Percentiles rank a stretch among this genome's conserved stretches.
Conservation (phyloP, 768 basidiomycete genomes). For the Panaeolus papilionaceus region DNA sequence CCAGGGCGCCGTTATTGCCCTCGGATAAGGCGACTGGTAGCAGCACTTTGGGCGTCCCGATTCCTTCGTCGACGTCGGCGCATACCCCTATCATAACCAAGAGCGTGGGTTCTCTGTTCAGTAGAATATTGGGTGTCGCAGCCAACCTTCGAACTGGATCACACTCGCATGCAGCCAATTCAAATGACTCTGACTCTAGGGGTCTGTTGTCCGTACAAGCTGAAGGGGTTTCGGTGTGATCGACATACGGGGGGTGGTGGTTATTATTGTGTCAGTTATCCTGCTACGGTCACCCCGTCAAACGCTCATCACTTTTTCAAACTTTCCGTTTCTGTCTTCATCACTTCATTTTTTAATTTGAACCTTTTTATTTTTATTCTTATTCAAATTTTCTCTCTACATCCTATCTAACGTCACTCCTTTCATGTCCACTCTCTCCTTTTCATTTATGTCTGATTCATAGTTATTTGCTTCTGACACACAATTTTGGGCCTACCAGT, state of each 20-base stretch:
- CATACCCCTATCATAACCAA: constrained; percentile 19
- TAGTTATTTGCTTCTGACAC: constrained; percentile 4
- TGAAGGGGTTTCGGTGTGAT: not conserved
- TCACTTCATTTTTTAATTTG: not conserved
- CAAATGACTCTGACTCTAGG: not conserved
- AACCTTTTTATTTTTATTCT: not conserved
- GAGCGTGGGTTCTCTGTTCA: constrained; percentile 61
- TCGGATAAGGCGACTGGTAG: constrained; percentile 9
- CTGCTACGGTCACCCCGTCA: constrained; percentile 3
- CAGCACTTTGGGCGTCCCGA: constrained; percentile 10
- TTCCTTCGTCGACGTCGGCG: constrained; percentile 17
- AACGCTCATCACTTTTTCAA: not conserved
- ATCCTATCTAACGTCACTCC: constrained; percentile 4
- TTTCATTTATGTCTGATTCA: not conserved
- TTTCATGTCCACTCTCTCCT: not conserved
- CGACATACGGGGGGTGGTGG: not conserved
- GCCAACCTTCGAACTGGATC: constrained; percentile 20
- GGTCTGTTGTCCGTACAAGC: not conserved
- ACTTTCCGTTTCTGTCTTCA: not conserved
- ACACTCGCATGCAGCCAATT: not conserved
- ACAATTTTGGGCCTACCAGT: not conserved
- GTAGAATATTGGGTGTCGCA: constrained; percentile 78
- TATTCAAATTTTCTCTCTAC: not conserved
- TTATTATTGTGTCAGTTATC: not conserved
- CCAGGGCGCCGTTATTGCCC: constrained; percentile 14